These are phyloP conservation scores for Apophysomyces ossiformis DNA, from an alignment of 371 early-diverging fungal genomes.

Conservation along the genomic window DNA sequence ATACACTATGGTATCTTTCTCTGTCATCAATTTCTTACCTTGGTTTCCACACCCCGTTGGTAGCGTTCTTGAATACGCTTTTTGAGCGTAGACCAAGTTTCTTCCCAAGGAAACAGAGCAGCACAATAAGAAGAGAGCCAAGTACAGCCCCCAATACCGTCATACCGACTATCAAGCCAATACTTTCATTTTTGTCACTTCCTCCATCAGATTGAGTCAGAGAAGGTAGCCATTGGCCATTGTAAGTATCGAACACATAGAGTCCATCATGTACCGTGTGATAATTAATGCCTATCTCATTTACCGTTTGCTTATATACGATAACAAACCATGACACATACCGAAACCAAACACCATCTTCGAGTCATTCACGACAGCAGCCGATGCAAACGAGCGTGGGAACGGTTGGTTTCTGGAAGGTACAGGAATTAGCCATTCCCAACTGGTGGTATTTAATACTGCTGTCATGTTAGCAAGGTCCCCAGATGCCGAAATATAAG, in stretches of 20 bases:
- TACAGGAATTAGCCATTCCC: slow-evolving; percentile 34
- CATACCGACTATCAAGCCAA: slow-evolving; percentile 16
- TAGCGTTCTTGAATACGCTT: background rate
- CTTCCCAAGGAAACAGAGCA: slow-evolving; percentile 11
- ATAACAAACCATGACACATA: slow-evolving; percentile 8
- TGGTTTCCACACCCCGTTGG: slow-evolving; percentile 32
- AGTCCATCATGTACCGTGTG: slow-evolving; percentile 38
- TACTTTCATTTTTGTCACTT: background rate
- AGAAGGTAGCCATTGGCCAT: slow-evolving; percentile 24
- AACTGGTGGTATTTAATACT: slow-evolving; percentile 24
- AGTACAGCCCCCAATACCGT: slow-evolving; percentile 10
- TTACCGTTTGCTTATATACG: background rate
- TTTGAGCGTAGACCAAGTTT: background rate
- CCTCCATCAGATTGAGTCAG: background rate
- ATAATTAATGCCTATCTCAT: slow-evolving; percentile 30
- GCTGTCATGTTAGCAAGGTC: slow-evolving; percentile 28
- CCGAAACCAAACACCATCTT: slow-evolving; percentile 39
- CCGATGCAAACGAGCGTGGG: slow-evolving; percentile 37
- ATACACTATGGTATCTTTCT: background rate
- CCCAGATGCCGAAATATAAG: slow-evolving; percentile 26
- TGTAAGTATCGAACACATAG: slow-evolving; percentile 30
- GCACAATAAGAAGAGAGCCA: slow-evolving; percentile 3
- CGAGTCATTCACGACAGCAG: slow-evolving; percentile 29
- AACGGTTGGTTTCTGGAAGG: slow-evolving; percentile 37
- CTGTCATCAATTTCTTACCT: slow-evolving; percentile 19